These are phyloP conservation scores for Phytophthora capsici DNA, from an alignment of 352 stramenopile genomes.

Conservation along the genomic window DNA sequence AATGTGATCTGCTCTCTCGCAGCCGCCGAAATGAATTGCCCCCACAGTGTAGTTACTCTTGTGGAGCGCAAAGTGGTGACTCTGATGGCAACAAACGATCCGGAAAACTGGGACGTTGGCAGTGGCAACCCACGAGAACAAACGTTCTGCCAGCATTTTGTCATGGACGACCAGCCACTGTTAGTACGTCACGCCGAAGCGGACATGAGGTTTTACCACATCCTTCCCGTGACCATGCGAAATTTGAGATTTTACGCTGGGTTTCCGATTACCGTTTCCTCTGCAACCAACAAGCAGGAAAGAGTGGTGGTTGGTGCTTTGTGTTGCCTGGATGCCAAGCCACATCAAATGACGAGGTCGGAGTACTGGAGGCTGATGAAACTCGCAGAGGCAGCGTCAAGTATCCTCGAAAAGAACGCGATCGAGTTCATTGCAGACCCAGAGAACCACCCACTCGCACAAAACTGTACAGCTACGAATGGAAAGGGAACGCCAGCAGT, in stretches of 20 bases:
- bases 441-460: too few species aligned
- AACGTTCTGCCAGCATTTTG: constrained; percentile 49
- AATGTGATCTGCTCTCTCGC: constrained; percentile 41
- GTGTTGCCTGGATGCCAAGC: constrained; percentile 40
- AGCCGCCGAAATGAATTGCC: constrained; percentile 32
- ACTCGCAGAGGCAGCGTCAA: constrained; percentile 36
- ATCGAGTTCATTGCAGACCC: constrained; percentile 2
- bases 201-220: constrained; percentile 46
- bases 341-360: constrained; percentile 38
- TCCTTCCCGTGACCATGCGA: constrained; percentile 28
- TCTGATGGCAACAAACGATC: constrained; percentile 32
- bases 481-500: too few species aligned
- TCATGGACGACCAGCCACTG: constrained; percentile 49
- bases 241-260: constrained; percentile 45
- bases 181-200: constrained; percentile 43
- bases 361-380: constrained; percentile 48
- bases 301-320: constrained; percentile 41
- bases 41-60: constrained; percentile 37
- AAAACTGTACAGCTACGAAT: too few species aligned
- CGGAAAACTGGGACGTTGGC: constrained; percentile 32
- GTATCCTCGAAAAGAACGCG: constrained; percentile 25
- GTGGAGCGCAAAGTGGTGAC: constrained; percentile 32
- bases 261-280: constrained; percentile 30
- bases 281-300: constrained; percentile 2
- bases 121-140: constrained; percentile 39